Evolutionary conservation across 306 rosid species (phyloP).

Genomic region (Delonix regia): DNA sequence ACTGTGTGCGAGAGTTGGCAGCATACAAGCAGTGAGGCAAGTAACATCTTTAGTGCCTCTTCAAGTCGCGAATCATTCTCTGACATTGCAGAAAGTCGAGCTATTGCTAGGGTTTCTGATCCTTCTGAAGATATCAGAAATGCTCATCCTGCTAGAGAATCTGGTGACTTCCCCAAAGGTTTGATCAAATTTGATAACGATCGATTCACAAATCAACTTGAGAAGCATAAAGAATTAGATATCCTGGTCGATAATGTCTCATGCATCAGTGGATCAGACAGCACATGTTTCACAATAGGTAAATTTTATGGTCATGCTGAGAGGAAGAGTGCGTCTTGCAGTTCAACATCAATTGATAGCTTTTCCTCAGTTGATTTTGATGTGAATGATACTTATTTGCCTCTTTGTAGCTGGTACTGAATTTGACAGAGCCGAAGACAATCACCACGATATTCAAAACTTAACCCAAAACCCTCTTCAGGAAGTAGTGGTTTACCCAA

Average conservation of each 20-base stretch:
- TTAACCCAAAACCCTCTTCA: not conserved
- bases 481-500: not conserved
- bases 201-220: conserved; percentile 11
- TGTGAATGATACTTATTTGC: not conserved
- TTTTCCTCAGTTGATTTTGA: not conserved
- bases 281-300: conserved; percentile 8
- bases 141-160: not conserved
- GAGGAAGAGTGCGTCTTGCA: not conserved
- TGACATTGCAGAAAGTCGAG: conserved; percentile 10
- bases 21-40: conserved; percentile 23
- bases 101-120: conserved; percentile 10
- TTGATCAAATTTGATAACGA: not conserved
- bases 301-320: not conserved
- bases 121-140: conserved; percentile 17
- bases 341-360: conserved; percentile 13
- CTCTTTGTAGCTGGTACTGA: not conserved
- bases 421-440: not conserved
- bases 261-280: conserved; percentile 6
- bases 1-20: conserved; percentile 5
- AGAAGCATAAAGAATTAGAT: conserved; percentile 15
- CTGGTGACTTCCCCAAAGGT: not conserved
- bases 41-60: conserved; percentile 1
- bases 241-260: conserved; percentile 6
- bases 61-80: conserved; percentile 11
- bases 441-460: conserved; percentile 3